These are phyloP conservation scores for Eimeria praecox DNA, from an alignment of 169 alveolate genomes.

Conservation along the genomic window DNA sequence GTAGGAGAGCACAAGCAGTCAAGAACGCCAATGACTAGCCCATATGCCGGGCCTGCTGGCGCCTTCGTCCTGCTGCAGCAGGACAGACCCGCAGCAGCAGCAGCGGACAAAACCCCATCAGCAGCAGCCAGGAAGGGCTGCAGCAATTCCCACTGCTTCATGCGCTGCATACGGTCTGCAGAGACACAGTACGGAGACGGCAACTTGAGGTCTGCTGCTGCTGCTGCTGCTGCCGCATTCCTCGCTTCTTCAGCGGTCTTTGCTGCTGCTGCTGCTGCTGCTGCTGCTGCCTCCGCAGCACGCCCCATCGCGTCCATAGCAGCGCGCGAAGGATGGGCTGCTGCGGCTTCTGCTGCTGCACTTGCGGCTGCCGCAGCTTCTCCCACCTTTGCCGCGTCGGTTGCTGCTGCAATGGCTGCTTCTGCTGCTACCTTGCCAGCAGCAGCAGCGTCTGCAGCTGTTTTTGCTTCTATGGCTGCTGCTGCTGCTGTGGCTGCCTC, in stretches of 20 bases:
- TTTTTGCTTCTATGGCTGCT: constrained; percentile 9
- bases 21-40: not conserved
- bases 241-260: constrained; percentile 59
- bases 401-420: constrained; percentile 65
- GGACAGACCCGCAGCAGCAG: constrained; percentile 12
- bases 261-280: constrained; percentile 37
- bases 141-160: constrained; percentile 52
- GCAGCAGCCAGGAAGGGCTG: constrained; percentile 6
- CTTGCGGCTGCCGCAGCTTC: constrained; percentile 72
- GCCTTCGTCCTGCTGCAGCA: constrained; percentile 64
- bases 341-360: constrained; percentile 71
- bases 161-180: constrained; percentile 36
- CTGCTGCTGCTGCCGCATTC: constrained; percentile 68
- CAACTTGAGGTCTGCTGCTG: constrained; percentile 69
- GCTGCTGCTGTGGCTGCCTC: constrained; percentile 11
- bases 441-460: constrained; percentile 57
- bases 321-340: constrained; percentile 38
- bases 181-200: constrained; percentile 46
- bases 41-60: not conserved
- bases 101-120: constrained; percentile 7
- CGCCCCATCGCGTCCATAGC: constrained; percentile 65
- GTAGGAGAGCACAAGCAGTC: constrained; percentile 15
- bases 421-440: constrained; percentile 61
- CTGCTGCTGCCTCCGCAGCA: constrained; percentile 64
- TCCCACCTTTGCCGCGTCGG: constrained; percentile 24